Conservation (phyloP, 768 basidiomycete genomes). For the Leccinum obscurum region DNA sequence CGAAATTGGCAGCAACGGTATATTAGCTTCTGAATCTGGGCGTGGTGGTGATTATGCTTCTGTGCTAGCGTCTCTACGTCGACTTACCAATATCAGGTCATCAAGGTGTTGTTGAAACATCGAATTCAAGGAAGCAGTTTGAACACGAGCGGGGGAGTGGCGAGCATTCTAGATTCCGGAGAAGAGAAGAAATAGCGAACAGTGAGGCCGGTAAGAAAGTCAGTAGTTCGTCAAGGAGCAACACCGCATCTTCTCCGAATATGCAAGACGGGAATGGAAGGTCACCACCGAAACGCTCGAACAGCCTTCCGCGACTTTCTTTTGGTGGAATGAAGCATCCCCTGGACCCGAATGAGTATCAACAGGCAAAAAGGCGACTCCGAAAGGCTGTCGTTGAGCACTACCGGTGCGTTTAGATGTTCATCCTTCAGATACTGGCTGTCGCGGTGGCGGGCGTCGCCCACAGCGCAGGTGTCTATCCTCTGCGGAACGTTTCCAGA, state of each 20-base stretch:
- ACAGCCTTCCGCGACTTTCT: not conserved
- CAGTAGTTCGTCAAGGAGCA: not conserved
- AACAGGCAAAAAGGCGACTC: conserved; percentile 77
- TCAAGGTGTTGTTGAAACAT: not conserved
- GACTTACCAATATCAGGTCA: conserved; percentile 1
- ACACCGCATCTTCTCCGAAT: not conserved
- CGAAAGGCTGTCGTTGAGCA: conserved; percentile 81
- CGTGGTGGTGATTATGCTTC: conserved; percentile 10
- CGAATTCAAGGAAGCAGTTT: not conserved
- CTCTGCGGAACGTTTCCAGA: not conserved
- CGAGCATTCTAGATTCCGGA: not conserved
- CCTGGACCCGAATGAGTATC: conserved; percentile 75
- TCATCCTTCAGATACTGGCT: not conserved
- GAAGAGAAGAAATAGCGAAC: not conserved
- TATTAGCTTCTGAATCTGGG: conserved; percentile 20
- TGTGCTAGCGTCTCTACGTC: too few species aligned
- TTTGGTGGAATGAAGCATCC: conserved; percentile 10
- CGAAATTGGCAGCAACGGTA: not conserved
- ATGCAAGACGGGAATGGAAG: not conserved
- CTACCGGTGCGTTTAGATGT: conserved; percentile 54
- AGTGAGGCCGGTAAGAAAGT: not conserved
- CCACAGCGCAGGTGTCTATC: not conserved
- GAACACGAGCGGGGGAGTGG: not conserved
- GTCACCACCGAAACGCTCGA: not conserved
- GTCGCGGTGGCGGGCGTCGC: not conserved